These are phyloP conservation scores for Sistotremastrum niveocremeum DNA, from an alignment of 768 basidiomycete genomes.

Conservation along the genomic window DNA sequence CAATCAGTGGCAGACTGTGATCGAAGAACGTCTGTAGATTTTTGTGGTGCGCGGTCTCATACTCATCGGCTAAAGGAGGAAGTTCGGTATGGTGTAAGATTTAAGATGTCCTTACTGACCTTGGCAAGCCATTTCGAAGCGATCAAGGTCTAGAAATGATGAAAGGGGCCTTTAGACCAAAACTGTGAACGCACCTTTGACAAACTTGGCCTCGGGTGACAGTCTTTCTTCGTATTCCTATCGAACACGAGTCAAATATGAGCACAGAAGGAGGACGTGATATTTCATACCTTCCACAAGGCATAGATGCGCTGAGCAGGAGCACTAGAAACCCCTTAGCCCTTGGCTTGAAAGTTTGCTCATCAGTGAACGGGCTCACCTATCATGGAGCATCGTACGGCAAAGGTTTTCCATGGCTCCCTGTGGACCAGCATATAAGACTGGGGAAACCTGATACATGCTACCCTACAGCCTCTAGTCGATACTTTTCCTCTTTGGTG, in stretches of 20 bases:
- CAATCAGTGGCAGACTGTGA: slow-evolving; percentile 57
- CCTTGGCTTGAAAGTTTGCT: too few species aligned
- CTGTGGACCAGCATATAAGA: slow-evolving; percentile 19
- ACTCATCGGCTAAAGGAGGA: slow-evolving; percentile 44
- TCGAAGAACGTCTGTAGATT: slow-evolving; percentile 70
- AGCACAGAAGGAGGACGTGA: not conserved
- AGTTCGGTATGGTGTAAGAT: not conserved
- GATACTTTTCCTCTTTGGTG: slow-evolving; percentile 63
- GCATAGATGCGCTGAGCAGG: slow-evolving; percentile 53
- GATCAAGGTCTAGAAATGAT: slow-evolving; percentile 51
- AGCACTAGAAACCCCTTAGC: slow-evolving; percentile 21
- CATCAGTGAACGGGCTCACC: too few species aligned
- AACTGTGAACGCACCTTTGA: slow-evolving; percentile 46
- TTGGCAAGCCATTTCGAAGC: slow-evolving; percentile 82
- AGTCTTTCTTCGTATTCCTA: slow-evolving; percentile 76
- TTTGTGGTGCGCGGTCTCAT: slow-evolving; percentile 41
- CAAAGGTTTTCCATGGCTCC: slow-evolving; percentile 87
- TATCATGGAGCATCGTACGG: slow-evolving; percentile 72
- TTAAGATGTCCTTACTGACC: slow-evolving; percentile 24
- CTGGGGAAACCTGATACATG: too few species aligned
- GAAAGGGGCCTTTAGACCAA: not conserved
- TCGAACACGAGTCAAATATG: not conserved
- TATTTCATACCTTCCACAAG: slow-evolving; percentile 51
- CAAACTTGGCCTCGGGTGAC: slow-evolving; percentile 68
- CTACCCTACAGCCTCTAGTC: slow-evolving; percentile 49